Evolutionary conservation across 208 protist species (phyloP).

Genomic region (Leishmania arabica): DNA sequence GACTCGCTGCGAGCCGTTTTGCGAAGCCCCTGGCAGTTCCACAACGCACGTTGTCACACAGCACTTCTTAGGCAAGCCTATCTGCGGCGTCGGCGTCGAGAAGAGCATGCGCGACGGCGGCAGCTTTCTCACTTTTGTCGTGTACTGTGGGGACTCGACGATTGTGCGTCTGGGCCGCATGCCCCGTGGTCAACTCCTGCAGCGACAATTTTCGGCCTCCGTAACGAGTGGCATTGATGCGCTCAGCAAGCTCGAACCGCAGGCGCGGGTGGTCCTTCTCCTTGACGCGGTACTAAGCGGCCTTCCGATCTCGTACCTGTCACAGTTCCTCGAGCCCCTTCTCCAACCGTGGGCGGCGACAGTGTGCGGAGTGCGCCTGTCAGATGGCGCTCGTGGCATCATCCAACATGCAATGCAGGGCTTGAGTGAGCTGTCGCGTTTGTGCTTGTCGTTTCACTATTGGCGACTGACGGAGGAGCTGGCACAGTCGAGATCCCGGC

Average conservation of each 20-base stretch:
- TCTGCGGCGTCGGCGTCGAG: slow-evolving; percentile 43
- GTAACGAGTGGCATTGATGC: slow-evolving; percentile 20
- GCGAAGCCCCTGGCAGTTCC: slow-evolving; percentile 22
- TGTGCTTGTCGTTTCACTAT: slow-evolving; percentile 42
- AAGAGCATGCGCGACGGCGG: slow-evolving; percentile 26
- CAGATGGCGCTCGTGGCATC: slow-evolving; percentile 39
- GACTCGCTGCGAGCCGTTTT: slow-evolving; percentile 38
- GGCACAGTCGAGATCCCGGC: slow-evolving; percentile 19
- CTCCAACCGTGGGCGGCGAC: slow-evolving; percentile 27
- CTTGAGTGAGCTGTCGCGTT: slow-evolving; percentile 30
- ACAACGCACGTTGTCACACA: slow-evolving; percentile 45
- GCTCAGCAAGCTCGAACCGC: slow-evolving; percentile 28
- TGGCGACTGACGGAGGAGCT: slow-evolving; percentile 47
- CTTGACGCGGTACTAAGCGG: slow-evolving; percentile 38
- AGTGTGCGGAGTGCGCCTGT: slow-evolving; percentile 24
- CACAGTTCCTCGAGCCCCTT: slow-evolving; percentile 26
- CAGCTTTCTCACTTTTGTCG: slow-evolving; percentile 38
- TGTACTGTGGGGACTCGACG: slow-evolving; percentile 53
- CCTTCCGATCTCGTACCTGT: slow-evolving; percentile 26
- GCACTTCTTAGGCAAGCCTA: slow-evolving; percentile 36
- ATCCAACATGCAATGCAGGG: slow-evolving; percentile 31
- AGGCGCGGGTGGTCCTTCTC: slow-evolving; percentile 32
- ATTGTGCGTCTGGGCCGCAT: slow-evolving; percentile 43
- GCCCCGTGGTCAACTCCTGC: slow-evolving; percentile 39
- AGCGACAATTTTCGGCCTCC: slow-evolving; percentile 34